Conservation (phyloP, 352 stramenopile genomes). For the Pythium apleroticum region DNA sequence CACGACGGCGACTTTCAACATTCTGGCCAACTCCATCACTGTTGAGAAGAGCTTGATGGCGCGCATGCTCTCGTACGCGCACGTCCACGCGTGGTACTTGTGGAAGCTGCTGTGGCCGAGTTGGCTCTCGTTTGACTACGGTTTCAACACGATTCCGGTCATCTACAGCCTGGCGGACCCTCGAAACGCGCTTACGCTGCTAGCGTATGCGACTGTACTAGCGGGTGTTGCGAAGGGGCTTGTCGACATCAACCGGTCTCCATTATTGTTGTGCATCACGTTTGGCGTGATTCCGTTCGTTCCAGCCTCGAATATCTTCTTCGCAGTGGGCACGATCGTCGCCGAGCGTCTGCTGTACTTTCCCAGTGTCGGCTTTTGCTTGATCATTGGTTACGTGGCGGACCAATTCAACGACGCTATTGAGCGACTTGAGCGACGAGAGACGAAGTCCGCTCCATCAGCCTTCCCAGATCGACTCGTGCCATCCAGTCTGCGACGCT, state of each 20-base stretch:
- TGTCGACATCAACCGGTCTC: conserved; percentile 23
- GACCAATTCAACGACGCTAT: conserved; percentile 30
- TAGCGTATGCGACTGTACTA: conserved; percentile 57
- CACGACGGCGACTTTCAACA: conserved; percentile 72
- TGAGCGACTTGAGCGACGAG: background rate
- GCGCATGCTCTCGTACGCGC: conserved; percentile 73
- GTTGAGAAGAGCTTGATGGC: conserved; percentile 37
- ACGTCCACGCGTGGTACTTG: conserved; percentile 87
- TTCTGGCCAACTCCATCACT: conserved; percentile 88
- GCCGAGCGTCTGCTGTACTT: conserved; percentile 92
- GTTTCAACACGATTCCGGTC: conserved; percentile 83
- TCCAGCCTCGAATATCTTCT: conserved; percentile 89
- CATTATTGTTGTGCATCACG: conserved; percentile 54
- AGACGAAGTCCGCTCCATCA: background rate
- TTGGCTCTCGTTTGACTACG: conserved; percentile 90
- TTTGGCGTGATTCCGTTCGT: conserved; percentile 88
- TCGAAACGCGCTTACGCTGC: conserved; percentile 58
- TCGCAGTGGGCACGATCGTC: conserved; percentile 90
- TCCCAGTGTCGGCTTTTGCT: conserved; percentile 83
- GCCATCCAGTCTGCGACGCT: background rate
- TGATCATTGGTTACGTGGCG: conserved; percentile 50
- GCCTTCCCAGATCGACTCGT: background rate
- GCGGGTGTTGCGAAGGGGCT: conserved; percentile 28
- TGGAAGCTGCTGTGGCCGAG: conserved; percentile 89
- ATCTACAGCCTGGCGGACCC: conserved; percentile 53